Evolutionary conservation across 2,329 filamentous ascomycete species (phyloP).

Genomic region (Ophioceras dolichostomum): DNA sequence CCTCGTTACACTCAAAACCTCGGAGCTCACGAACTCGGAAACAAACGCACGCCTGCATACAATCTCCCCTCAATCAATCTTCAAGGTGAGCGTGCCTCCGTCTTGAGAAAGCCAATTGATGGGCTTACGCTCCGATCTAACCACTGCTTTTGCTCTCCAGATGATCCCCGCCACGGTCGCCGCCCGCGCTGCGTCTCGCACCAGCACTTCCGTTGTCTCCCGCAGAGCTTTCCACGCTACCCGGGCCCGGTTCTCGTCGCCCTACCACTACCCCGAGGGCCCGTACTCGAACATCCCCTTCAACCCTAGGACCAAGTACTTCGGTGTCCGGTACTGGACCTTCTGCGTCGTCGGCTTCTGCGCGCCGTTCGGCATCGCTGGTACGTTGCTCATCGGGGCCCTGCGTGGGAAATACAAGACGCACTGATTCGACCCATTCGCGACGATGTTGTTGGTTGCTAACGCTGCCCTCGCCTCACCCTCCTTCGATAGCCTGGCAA

Average conservation of each 20-base stretch:
- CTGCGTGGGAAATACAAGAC: too few species aligned
- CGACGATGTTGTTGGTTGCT: not conserved
- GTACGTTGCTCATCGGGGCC: conserved; percentile 27
- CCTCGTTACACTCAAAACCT: too few species aligned
- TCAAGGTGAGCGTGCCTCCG: not conserved
- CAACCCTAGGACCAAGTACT: conserved; percentile 85
- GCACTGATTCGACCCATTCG: not conserved
- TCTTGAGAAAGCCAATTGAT: conserved; percentile 2
- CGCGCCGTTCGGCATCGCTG: conserved; percentile 50
- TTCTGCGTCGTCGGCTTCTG: conserved; percentile 49
- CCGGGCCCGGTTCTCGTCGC: conserved; percentile 69
- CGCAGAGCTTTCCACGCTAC: conserved; percentile 93
- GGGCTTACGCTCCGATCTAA: too few species aligned
- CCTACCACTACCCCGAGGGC: conserved; percentile 97
- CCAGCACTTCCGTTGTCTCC: conserved; percentile 43
- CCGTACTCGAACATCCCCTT: conserved; percentile 92
- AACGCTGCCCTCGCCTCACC: too few species aligned
- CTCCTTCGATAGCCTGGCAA: conserved; percentile 33
- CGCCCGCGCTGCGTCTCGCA: conserved; percentile 42
- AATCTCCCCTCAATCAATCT: conserved; percentile 4
- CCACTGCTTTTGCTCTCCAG: conserved; percentile 30
- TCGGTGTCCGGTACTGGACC: conserved; percentile 70
- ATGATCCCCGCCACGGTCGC: conserved; percentile 76
- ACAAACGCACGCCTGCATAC: too few species aligned
- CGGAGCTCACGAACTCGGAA: too few species aligned